Evolutionary conservation across 169 alveolate species (phyloP).

Genomic region (Perkinsus marinus): DNA sequence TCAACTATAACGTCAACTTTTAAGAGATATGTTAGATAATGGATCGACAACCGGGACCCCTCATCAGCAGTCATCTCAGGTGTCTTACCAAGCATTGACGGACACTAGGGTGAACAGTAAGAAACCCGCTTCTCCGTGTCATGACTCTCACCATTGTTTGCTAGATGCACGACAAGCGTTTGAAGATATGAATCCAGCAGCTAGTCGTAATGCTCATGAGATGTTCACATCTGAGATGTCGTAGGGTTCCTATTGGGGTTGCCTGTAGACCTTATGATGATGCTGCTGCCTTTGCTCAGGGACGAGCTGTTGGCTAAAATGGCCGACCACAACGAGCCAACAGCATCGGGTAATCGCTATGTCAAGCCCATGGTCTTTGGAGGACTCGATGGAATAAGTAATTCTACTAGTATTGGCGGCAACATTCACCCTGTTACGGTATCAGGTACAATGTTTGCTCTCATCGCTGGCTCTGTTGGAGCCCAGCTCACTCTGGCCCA

Average conservation of each 20-base stretch:
- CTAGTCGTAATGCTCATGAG: neutral
- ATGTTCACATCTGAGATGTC: neutral
- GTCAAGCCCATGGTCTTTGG: slow-evolving; percentile 5
- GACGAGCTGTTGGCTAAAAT: neutral
- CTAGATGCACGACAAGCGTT: neutral
- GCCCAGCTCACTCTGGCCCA: neutral
- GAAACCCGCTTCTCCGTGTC: too few species aligned
- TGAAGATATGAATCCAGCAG: neutral
- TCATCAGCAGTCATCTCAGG: neutral
- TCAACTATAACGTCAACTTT: too few species aligned
- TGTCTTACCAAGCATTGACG: neutral
- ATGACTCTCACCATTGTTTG: too few species aligned
- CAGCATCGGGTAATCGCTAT: neutral
- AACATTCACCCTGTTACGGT: neutral
- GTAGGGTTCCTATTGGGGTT: too few species aligned
- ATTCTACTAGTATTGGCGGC: neutral
- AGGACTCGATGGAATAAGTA: slow-evolving; percentile 1
- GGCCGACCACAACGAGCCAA: neutral
- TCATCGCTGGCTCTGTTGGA: slow-evolving; percentile 1
- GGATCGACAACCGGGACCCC: neutral
- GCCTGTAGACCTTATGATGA: too few species aligned
- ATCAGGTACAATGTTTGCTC: neutral
- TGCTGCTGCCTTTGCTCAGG: too few species aligned
- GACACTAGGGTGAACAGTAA: neutral
- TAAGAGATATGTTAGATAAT: neutral